Percentiles rank a stretch among this genome's conserved stretches.
phyloP scores from a whole-genome alignment of 176 grass and related monocot genomes.

The Rhynchospora pubera region DNA sequence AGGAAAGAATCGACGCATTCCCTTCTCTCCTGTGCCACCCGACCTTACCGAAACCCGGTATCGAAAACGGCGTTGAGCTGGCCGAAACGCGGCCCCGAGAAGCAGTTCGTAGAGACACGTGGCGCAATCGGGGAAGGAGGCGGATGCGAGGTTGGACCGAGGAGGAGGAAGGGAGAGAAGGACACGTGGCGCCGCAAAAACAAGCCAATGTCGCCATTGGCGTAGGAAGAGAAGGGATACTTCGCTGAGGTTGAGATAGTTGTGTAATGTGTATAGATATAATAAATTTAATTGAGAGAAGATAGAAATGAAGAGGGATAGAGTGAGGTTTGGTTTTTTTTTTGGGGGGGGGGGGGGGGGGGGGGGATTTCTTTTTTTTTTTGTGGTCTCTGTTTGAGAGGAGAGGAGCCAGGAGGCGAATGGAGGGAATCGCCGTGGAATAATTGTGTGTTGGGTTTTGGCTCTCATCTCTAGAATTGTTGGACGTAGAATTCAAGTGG shows the following conservation, averaged over 20 bases:
- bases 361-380: too few relatives aligned
- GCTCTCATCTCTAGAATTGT: too few relatives aligned
- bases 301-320: neutral
- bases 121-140: neutral
- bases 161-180: neutral
- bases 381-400: neutral
- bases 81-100: neutral
- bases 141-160: neutral
- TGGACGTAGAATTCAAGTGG: neutral
- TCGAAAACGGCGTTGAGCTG: conserved; percentile 27
- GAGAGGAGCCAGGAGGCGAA: neutral
- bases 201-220: conserved; percentile 18
- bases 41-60: conserved; percentile 29
- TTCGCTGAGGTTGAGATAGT: neutral
- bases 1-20: conserved; percentile 31
- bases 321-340: neutral
- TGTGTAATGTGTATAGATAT: neutral
- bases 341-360: too few relatives aligned
- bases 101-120: neutral
- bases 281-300: neutral
- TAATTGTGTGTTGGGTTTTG: neutral
- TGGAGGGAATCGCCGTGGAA: neutral
- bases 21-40: conserved; percentile 33
- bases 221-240: neutral
- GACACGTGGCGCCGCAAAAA: neutral